Evolutionary conservation across 1,284 basidiomycete genomes (phyloP), one percentile per base, ranked within the genome.

Genomic region (Microbotryomycetes sp.): DNA sequence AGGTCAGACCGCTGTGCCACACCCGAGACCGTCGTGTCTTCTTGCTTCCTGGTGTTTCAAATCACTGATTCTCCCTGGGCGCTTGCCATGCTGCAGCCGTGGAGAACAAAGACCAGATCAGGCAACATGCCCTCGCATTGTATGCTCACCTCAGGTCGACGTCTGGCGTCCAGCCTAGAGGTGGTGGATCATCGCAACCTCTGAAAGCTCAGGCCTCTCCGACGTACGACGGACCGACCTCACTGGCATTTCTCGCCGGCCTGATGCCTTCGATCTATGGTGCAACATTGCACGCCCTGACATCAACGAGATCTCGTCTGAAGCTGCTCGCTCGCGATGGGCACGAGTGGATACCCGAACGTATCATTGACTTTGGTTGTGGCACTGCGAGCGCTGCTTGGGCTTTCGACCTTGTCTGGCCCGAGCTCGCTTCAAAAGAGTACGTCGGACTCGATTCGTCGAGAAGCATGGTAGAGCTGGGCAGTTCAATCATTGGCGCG

Each of bases 261-360:
- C 74, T 77, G 55, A 72, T 80, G 46, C 79, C 79, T 5, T 74
- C 73, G 5, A 73, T 79, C 61, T 80, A 77, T 61, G 75, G 76
- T 1, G 77, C 76, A 1, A 75, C 77, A 5, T 64, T 72, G 24
- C 76, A 75, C 55, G 76, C 79, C 2, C 59, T 80, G 29, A 61
- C 67, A 5, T 78, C 78, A 64, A 64, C 78, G 23, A 61, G 73
- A 4, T 57, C 62, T 24, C 67, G 78, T 3, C 60, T 78, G n/a
- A 72, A 73, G 1, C 59, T 68, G 64, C 13, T 27, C 24, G 48
- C 11, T 23, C 9, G 15, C n/a, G 21, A 11, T 11, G 11, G 18
- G 18, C 35, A 41, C 11, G 35, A 41, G 18, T 72, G 70, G 71
- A 41, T 48, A n/a, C 71, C 71, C 0, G 62, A 64, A 7, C 60